Evolutionary conservation across 2,329 filamentous ascomycete genomes (phyloP).

Genomic region (Alternaria alternata): DNA sequence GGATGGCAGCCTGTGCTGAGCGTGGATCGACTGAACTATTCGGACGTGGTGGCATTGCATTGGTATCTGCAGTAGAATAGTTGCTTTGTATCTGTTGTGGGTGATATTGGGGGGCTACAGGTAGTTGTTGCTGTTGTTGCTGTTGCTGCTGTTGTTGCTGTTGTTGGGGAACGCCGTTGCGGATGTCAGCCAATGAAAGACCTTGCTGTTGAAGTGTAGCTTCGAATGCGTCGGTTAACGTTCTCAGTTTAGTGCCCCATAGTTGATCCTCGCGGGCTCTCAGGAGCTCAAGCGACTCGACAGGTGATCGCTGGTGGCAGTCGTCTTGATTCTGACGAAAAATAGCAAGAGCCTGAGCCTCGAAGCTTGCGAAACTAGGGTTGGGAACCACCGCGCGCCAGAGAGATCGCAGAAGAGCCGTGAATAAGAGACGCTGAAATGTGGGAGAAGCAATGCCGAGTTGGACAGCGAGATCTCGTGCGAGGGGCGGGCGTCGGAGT

Average conservation of each 20-base stretch:
- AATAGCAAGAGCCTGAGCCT: slow-evolving; percentile 8
- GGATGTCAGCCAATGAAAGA: background rate
- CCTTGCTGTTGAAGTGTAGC: background rate
- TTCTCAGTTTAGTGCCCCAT: slow-evolving; percentile 13
- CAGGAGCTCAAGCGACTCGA: background rate
- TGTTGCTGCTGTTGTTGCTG: slow-evolving; percentile 4
- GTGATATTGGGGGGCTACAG: background rate
- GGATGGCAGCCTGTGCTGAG: slow-evolving; percentile 14
- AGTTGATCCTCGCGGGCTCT: slow-evolving; percentile 9
- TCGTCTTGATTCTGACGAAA: slow-evolving; percentile 20
- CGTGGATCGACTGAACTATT: background rate
- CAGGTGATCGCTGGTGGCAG: slow-evolving; percentile 4
- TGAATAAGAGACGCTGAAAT: slow-evolving; percentile 65
- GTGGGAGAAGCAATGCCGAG: slow-evolving; percentile 61
- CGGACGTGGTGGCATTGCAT: background rate
- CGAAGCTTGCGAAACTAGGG: slow-evolving; percentile 8
- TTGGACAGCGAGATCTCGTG: slow-evolving; percentile 61
- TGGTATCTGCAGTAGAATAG: background rate
- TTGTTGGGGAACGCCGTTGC: background rate
- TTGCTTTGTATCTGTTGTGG: background rate
- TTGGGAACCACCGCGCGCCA: slow-evolving; percentile 30
- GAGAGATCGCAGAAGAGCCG: slow-evolving; percentile 57
- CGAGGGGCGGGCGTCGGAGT: slow-evolving; percentile 61
- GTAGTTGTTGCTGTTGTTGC: slow-evolving; percentile 8
- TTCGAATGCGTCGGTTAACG: slow-evolving; percentile 8